Evolutionary conservation across 176 grass and related monocot species (phyloP).

Genomic region (Poa annua): DNA sequence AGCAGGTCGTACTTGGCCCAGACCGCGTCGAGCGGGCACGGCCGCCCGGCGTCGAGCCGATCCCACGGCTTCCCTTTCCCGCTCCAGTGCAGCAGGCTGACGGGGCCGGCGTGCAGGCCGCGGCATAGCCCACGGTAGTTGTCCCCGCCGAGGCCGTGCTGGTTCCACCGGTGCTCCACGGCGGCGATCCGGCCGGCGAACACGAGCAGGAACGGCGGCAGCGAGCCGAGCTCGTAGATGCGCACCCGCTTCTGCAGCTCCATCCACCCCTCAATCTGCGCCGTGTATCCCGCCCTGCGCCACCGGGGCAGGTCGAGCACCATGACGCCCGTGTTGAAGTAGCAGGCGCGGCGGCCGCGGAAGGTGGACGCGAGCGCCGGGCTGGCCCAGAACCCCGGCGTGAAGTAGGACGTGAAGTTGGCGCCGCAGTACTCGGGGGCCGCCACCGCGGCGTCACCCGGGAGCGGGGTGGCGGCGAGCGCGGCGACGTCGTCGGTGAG

Average conservation of each 20-base stretch:
- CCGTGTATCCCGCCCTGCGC: slow-evolving; percentile 58
- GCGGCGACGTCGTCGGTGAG: slow-evolving; percentile 82
- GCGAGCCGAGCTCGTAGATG: slow-evolving; percentile 88
- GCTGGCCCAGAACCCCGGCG: slow-evolving; percentile 72
- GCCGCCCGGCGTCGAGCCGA: slow-evolving; percentile 55
- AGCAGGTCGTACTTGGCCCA: slow-evolving; percentile 89
- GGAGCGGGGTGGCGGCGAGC: slow-evolving; percentile 61
- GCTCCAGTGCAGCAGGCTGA: slow-evolving; percentile 95
- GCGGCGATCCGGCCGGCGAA: slow-evolving; percentile 73
- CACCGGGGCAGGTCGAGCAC: slow-evolving; percentile 73
- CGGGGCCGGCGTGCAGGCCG: slow-evolving; percentile 73
- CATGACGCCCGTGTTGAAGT: slow-evolving; percentile 96
- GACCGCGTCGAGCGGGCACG: slow-evolving; percentile 79
- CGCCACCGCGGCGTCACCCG: slow-evolving; percentile 39
- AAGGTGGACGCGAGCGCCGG: slow-evolving; percentile 48
- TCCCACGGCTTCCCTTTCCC: slow-evolving; percentile 91
- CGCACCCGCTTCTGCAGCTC: slow-evolving; percentile 76
- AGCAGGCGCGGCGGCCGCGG: slow-evolving; percentile 57
- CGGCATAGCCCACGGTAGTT: slow-evolving; percentile 79
- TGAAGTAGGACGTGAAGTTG: slow-evolving; percentile 88
- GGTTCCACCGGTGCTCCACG: slow-evolving; percentile 86
- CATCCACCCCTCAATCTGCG: slow-evolving; percentile 87
- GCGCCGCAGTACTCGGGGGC: slow-evolving; percentile 91
- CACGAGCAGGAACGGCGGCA: slow-evolving; percentile 88
- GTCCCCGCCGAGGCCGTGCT: slow-evolving; percentile 91